A percentile compares a stretch with the other conserved stretches of the same genome.
phyloP scores from a whole-genome alignment of 2,329 filamentous ascomycete genomes.

The Dactylellina haptotyla region DNA sequence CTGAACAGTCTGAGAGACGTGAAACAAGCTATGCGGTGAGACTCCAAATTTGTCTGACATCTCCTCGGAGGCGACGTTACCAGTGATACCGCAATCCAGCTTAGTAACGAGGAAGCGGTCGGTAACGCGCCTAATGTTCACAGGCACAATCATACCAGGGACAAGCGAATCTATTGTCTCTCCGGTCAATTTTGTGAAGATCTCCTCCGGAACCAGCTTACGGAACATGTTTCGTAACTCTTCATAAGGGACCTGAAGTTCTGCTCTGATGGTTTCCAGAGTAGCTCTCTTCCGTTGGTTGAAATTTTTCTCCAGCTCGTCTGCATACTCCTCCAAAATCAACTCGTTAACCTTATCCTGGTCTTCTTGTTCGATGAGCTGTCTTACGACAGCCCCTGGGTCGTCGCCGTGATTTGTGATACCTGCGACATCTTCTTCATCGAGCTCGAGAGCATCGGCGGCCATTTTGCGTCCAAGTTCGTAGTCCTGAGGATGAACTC shows the following conservation, averaged over 20 bases:
- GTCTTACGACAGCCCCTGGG: conserved; percentile 87
- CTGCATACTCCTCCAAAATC: conserved; percentile 94
- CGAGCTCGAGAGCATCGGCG: conserved; percentile 92
- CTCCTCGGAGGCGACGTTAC: conserved; percentile 82
- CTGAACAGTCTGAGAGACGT: conserved; percentile 82
- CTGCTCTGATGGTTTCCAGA: conserved; percentile 92
- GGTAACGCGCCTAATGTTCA: conserved; percentile 86
- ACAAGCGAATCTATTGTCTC: conserved; percentile 85
- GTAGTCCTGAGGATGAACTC: conserved; percentile 98
- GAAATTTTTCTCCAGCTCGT: conserved; percentile 91
- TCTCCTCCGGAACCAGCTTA: conserved; percentile 75
- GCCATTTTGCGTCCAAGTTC: conserved; percentile 98
- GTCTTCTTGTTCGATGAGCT: conserved; percentile 92
- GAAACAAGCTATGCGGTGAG: conserved; percentile 69
- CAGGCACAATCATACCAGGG: conserved; percentile 91
- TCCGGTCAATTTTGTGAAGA: conserved; percentile 96
- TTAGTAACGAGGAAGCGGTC: conserved; percentile 93
- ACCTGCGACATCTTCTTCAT: conserved; percentile 96
- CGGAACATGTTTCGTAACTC: conserved; percentile 86
- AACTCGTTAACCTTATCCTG: conserved; percentile 96
- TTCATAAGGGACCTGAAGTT: conserved; percentile 91
- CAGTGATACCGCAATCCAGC: conserved; percentile 93
- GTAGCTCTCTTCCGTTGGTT: conserved; percentile 95
- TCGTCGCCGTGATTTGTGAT: conserved; percentile 86
- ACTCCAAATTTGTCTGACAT: conserved; percentile 76